These are phyloP conservation scores for Phytophthora syringae DNA, from an alignment of 352 stramenopile species.

Conservation along the genomic window DNA sequence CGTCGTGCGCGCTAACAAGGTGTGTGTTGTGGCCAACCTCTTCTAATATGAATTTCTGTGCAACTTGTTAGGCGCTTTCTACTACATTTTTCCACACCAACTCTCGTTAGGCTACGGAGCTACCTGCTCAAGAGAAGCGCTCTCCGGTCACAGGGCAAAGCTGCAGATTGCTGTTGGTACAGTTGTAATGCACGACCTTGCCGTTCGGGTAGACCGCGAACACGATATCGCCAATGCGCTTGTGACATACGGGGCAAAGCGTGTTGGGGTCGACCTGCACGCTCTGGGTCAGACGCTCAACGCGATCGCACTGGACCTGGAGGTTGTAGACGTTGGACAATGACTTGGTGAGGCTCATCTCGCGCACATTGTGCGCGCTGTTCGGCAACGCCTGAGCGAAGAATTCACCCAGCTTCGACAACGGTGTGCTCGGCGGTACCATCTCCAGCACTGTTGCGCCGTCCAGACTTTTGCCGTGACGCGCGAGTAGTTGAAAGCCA, in stretches of 20 bases:
- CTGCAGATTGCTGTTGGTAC: constrained; percentile 84
- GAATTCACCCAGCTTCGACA: constrained; percentile 86
- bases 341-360: constrained; percentile 81
- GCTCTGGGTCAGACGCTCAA: constrained; percentile 78
- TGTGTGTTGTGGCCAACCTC: constrained; percentile 7
- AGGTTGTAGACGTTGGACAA: constrained; percentile 92
- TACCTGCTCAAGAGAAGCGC: constrained; percentile 64
- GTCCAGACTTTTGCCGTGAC: constrained; percentile 83
- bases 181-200: constrained; percentile 91
- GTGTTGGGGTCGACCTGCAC: constrained; percentile 87
- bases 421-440: constrained; percentile 69
- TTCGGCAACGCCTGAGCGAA: constrained; percentile 83
- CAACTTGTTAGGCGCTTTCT: constrained; percentile 28
- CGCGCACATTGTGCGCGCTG: constrained; percentile 83
- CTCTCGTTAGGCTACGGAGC: constrained; percentile 19
- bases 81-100: constrained; percentile 37
- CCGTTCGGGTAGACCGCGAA: constrained; percentile 89
- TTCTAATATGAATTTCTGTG: constrained; percentile 40
- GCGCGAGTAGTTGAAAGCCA: constrained; percentile 76
- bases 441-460: constrained; percentile 70
- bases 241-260: constrained; percentile 82
- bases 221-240: constrained; percentile 89
- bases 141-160: constrained; percentile 84
- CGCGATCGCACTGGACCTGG: constrained; percentile 87
- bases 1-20: constrained; percentile 20